These are phyloP conservation scores for Microcyclospora pomicola DNA, from an alignment of 2,329 filamentous ascomycete species.

Conservation along the genomic window DNA sequence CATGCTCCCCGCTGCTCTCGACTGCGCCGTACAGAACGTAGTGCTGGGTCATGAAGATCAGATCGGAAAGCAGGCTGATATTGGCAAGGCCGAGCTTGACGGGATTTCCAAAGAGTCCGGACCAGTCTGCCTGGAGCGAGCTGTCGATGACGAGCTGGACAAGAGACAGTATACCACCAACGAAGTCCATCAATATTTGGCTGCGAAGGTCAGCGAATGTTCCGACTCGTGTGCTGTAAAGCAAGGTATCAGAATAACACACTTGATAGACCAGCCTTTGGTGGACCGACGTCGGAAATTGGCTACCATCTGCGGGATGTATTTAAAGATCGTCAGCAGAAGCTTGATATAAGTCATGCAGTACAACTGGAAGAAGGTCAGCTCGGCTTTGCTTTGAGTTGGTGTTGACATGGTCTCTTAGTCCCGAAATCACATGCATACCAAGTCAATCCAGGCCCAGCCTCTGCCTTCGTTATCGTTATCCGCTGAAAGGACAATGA, in stretches of 20 bases:
- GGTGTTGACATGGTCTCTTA: slow-evolving; percentile 1
- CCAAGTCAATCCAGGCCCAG: slow-evolving; percentile 54
- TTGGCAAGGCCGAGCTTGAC: slow-evolving; percentile 81
- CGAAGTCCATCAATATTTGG: slow-evolving; percentile 71
- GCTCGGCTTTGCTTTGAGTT: slow-evolving; percentile 29
- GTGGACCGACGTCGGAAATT: slow-evolving; percentile 82
- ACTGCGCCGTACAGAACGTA: slow-evolving; percentile 56
- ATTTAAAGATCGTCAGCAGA: slow-evolving; percentile 78
- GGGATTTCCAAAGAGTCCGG: slow-evolving; percentile 78
- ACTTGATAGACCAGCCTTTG: slow-evolving; percentile 49
- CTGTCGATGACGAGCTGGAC: slow-evolving; percentile 75
- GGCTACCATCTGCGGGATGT: slow-evolving; percentile 69
- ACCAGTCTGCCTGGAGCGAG: slow-evolving; percentile 74
- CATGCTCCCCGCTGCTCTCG: slow-evolving; percentile 6
- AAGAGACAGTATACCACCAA: slow-evolving; percentile 69
- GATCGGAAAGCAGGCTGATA: slow-evolving; percentile 72
- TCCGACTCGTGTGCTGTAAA: not conserved
- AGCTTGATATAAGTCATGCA: slow-evolving; percentile 81
- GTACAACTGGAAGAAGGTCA: slow-evolving; percentile 35
- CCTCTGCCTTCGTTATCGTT: slow-evolving; percentile 32
- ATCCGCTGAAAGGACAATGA: slow-evolving; percentile 33
- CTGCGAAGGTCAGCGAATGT: slow-evolving; percentile 42
- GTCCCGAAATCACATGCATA: slow-evolving; percentile 21
- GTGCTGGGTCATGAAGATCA: slow-evolving; percentile 78
- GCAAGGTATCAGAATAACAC: not conserved